These are phyloP conservation scores for Fusarium multiceps DNA, from an alignment of 2,329 filamentous ascomycete species.

Conservation along the genomic window DNA sequence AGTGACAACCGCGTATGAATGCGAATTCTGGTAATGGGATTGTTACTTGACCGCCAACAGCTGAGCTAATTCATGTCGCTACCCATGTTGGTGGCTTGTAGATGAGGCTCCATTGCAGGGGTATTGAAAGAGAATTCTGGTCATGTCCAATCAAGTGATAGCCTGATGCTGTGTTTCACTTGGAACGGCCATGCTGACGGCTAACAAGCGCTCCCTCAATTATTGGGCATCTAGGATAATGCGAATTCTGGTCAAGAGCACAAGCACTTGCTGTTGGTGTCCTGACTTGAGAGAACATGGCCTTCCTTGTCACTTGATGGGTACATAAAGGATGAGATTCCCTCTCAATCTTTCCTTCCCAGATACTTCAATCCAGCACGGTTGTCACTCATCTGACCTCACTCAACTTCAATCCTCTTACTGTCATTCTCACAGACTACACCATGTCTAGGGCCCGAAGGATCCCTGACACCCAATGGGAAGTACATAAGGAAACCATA, in stretches of 20 bases:
- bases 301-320: not conserved
- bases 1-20: not conserved
- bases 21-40: not conserved
- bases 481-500: not conserved
- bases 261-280: not conserved
- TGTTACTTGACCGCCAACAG: not conserved
- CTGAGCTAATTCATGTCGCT: not conserved
- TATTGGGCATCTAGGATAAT: not conserved
- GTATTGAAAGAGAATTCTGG: not conserved
- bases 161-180: not conserved
- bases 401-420: not conserved
- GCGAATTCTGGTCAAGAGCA: not conserved
- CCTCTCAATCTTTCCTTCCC: not conserved
- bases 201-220: not conserved
- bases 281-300: not conserved
- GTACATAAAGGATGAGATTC: not conserved
- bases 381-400: no score
- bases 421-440: accelerated
- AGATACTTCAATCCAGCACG: no score
- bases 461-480: not conserved
- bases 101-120: not conserved
- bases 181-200: not conserved
- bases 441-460: not conserved
- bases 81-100: not conserved
- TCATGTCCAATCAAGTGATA: not conserved